Evolutionary conservation across 768 basidiomycete species (phyloP).

Genomic region (Inosperma sp.): DNA sequence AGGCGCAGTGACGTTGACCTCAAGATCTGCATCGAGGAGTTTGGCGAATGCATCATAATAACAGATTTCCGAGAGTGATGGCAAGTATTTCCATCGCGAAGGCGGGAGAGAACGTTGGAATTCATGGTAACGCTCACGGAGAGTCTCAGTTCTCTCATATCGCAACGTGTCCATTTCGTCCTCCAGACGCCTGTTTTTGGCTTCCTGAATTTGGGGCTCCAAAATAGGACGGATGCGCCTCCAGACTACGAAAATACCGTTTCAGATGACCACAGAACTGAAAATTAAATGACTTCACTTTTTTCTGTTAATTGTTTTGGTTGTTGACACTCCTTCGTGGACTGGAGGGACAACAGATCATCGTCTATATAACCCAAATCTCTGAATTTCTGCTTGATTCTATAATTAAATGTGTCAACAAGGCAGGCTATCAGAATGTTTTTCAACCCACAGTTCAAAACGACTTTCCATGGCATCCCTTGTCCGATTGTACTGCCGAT

Average conservation of each 20-base stretch:
- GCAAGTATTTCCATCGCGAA: slow-evolving; percentile 23
- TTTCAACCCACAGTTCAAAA: neutral
- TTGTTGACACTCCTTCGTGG: neutral
- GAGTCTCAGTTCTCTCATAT: neutral
- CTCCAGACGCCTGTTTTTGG: neutral
- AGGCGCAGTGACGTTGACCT: neutral
- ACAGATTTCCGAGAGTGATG: slow-evolving; percentile 13
- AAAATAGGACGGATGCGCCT: neutral
- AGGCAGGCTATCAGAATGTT: too few relatives aligned
- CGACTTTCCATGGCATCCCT: neutral
- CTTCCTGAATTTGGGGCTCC: neutral
- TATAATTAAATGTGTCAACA: too few relatives aligned
- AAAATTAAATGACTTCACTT: slow-evolving; percentile 11
- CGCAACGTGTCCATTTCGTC: neutral
- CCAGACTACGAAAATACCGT: slow-evolving; percentile 1
- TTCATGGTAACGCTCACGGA: slow-evolving; percentile 14
- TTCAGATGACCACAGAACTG: neutral
- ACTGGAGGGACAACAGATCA: neutral
- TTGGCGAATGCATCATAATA: neutral
- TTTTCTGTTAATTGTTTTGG: slow-evolving; percentile 25
- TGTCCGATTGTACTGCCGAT: neutral
- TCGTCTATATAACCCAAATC: slow-evolving; percentile 4
- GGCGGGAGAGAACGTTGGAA: slow-evolving; percentile 23
- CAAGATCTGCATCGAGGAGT: neutral
- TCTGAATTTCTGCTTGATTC: slow-evolving; percentile 4